Evolutionary conservation across 2,329 filamentous ascomycete genomes (phyloP).

Genomic region (Cadophora gregata): DNA sequence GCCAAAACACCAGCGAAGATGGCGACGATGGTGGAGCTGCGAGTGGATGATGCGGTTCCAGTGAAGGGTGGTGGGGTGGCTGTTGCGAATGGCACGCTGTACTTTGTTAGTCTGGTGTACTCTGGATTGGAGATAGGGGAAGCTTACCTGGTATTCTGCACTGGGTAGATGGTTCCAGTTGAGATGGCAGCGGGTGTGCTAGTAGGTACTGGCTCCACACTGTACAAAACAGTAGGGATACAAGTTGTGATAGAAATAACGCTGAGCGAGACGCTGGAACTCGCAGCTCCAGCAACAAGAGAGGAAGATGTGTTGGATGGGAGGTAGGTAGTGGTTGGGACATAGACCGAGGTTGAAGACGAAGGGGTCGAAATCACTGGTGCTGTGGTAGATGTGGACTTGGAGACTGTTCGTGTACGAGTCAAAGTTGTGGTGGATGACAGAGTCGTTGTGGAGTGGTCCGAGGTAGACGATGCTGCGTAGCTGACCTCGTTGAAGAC

Average conservation of each 20-base stretch:
- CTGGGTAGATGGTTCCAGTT: neutral
- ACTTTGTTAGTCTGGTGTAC: neutral
- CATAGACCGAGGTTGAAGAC: neutral
- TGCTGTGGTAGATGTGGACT: neutral
- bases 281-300: conserved; percentile 1
- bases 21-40: neutral
- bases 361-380: conserved; percentile 5
- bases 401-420: conserved; percentile 13
- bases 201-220: conserved; percentile 11
- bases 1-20: conserved; percentile 1
- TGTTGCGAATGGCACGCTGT: conserved; percentile 10
- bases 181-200: neutral
- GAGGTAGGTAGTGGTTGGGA: neutral
- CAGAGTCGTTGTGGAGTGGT: neutral
- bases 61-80: conserved; percentile 12
- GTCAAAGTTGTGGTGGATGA: conserved; percentile 18
- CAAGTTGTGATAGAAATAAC: conserved; percentile 24
- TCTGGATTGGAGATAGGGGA: neutral
- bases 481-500: conserved; percentile 11
- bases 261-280: conserved; percentile 4
- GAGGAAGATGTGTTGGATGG: conserved; percentile 5
- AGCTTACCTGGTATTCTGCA: conserved; percentile 17
- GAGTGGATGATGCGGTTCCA: conserved; percentile 5
- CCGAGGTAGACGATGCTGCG: neutral
- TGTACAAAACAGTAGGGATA: conserved; percentile 20